Base-by-base conservation (phyloP, 306 rosid genomes). In the Leucaena leucocephala region DNA sequence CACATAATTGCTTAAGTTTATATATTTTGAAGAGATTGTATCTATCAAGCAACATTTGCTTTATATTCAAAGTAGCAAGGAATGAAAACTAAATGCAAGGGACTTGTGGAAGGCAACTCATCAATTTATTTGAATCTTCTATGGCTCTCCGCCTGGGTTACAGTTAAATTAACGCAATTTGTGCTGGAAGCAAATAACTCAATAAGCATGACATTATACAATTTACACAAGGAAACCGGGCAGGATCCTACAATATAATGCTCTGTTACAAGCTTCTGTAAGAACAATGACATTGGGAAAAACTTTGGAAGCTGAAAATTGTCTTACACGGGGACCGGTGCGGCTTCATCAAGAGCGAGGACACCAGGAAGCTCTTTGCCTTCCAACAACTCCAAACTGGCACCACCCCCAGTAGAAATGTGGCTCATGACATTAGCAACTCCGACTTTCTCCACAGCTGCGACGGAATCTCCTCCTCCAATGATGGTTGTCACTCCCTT, bases 391-490 rank as follows among this genome's bases (percentile, higher is more conserved):
- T 96, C 99, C 90, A 96, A 89, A 84, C 99, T 96, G 43, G 99
- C 99, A 85, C 99, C 99, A 74, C 99, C 99, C 27, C 99, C 99
- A 0, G 99, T 96, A 40, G 99, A 96, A 49, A 96, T 96, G 93
- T 96, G 99, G 88, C 99, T 96, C 99, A 96, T 96, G 84, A 91
- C 91, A 36, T 10, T 64, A 2, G 99, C 99, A 36, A 96, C 97
- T 86, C 99, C 99, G 15, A 96, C 98, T 84, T 96, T 96, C 93
- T 96, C 99, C 79, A 96, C 99, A 0, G 99, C 99, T 0, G 99
- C 98, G 64, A 96, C 99, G 13, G 99, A 96, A 59, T 96, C 99
- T 88, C 99, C 99, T 75, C 99, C 99, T 79, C 99, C 99, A 2
- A 96, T 96, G 76, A 96, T 96, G 75, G 99, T 96, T 50, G 99